These are phyloP conservation scores for Pythium vanterpoolii DNA, from an alignment of 352 stramenopile genomes.

Conservation along the genomic window DNA sequence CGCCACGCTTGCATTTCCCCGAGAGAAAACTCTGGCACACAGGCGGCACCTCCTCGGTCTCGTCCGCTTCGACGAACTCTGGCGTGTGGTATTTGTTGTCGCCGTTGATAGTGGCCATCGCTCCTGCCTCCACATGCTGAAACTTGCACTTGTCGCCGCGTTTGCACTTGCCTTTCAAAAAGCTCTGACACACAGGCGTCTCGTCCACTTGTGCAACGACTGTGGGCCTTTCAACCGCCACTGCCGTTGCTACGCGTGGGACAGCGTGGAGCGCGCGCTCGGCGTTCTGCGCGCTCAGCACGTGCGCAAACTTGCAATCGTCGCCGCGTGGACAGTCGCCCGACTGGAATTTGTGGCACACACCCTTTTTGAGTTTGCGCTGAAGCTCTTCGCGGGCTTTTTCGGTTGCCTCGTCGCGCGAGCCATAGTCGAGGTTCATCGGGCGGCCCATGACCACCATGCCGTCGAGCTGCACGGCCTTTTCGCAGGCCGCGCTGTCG, in stretches of 20 bases:
- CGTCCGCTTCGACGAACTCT: too few relatives aligned
- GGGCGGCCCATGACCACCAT: slow-evolving; percentile 82
- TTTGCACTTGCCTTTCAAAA: slow-evolving; percentile 42
- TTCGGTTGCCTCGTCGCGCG: slow-evolving; percentile 59
- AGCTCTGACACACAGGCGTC: slow-evolving; percentile 33
- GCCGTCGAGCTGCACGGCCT: slow-evolving; percentile 74
- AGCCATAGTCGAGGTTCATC: slow-evolving; percentile 82
- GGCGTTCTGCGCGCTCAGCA: slow-evolving; percentile 21
- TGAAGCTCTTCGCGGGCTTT: slow-evolving; percentile 70
- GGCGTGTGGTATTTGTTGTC: too few relatives aligned
- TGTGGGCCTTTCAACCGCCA: too few relatives aligned
- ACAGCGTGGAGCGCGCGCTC: slow-evolving; percentile 3
- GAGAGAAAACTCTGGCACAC: slow-evolving; percentile 35
- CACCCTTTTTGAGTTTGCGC: slow-evolving; percentile 48
- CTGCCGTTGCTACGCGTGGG: background rate
- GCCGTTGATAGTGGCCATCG: too few relatives aligned
- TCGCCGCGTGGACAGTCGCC: slow-evolving; percentile 35
- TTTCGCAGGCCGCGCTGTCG: slow-evolving; percentile 82
- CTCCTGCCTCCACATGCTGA: slow-evolving; percentile 11
- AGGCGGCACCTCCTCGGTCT: too few relatives aligned
- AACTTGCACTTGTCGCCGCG: slow-evolving; percentile 33
- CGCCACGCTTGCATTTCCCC: slow-evolving; percentile 41
- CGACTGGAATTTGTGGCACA: slow-evolving; percentile 41
- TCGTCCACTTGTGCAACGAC: too few relatives aligned
- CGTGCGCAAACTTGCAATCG: slow-evolving; percentile 43